These are phyloP conservation scores for Mycena amicta DNA, from an alignment of 768 basidiomycete species.

Conservation along the genomic window DNA sequence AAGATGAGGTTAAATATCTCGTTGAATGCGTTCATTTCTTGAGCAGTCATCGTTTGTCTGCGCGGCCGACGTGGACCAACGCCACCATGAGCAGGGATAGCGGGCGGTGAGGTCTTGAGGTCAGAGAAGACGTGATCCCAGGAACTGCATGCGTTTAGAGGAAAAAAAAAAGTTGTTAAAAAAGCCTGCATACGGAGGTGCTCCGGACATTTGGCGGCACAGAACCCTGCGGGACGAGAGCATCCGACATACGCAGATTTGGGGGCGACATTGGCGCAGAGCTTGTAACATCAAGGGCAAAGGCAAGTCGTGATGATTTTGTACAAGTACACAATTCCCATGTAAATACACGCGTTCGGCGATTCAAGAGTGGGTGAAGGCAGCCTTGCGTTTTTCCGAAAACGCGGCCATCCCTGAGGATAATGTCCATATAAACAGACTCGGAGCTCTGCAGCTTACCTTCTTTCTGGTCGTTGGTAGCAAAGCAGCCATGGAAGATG, in stretches of 20 bases:
- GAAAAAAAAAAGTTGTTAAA: not conserved
- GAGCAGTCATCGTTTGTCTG: slow-evolving; percentile 66
- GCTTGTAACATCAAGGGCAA: not conserved
- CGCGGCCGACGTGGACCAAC: slow-evolving; percentile 26
- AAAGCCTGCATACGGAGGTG: not conserved
- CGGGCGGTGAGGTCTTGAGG: slow-evolving; percentile 36
- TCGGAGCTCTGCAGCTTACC: slow-evolving; percentile 53
- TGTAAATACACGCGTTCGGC: too few relatives aligned
- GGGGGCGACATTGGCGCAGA: not conserved
- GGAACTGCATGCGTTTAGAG: slow-evolving; percentile 40
- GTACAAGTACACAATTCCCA: too few relatives aligned
- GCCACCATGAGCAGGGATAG: slow-evolving; percentile 22
- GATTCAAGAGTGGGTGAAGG: slow-evolving; percentile 67
- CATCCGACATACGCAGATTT: not conserved
- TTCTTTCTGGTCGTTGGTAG: slow-evolving; percentile 94
- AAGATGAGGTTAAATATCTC: slow-evolving; percentile 78
- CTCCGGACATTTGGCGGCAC: not conserved
- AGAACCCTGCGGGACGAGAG: not conserved
- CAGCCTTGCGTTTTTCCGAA: slow-evolving; percentile 87
- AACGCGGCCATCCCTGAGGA: slow-evolving; percentile 89
- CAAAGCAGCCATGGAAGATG: slow-evolving; percentile 89
- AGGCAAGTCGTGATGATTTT: not conserved
- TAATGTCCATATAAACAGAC: slow-evolving; percentile 9
- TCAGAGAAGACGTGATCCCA: slow-evolving; percentile 61
- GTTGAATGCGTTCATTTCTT: slow-evolving; percentile 66